These are phyloP conservation scores for Auricularia cornea DNA, from an alignment of 768 basidiomycete genomes.

Conservation along the genomic window DNA sequence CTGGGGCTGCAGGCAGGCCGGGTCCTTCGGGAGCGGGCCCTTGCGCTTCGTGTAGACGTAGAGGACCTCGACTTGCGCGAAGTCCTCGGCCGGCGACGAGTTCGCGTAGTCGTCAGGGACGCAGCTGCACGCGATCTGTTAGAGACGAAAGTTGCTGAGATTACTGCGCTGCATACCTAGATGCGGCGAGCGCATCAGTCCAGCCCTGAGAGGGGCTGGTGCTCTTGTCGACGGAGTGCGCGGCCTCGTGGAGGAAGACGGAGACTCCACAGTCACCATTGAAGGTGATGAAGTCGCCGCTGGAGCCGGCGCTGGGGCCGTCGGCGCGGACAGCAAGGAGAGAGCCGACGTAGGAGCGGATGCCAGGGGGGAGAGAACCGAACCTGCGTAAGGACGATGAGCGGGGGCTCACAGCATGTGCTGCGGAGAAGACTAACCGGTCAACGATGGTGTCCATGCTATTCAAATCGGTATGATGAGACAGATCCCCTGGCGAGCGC, in stretches of 20 bases:
- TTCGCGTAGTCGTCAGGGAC: background rate
- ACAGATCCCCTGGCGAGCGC: background rate
- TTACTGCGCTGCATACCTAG: background rate
- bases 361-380: background rate
- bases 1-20: background rate
- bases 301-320: background rate
- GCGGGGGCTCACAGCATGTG: background rate
- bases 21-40: background rate
- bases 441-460: conserved; percentile 1
- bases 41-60: background rate
- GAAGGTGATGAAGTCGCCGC: conserved; percentile 2
- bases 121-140: background rate
- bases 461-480: background rate
- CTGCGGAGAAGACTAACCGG: background rate
- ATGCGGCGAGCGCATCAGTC: background rate
- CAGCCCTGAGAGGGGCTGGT: background rate
- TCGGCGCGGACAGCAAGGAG: background rate
- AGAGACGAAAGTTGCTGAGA: background rate
- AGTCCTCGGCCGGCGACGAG: background rate
- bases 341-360: background rate
- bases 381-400: background rate
- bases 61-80: background rate
- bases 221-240: background rate
- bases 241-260: background rate
- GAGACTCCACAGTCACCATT: background rate